Evolutionary conservation across 495 filamentous ascomycete species (phyloP).

Genomic region (Barbatosphaeria neglecta): DNA sequence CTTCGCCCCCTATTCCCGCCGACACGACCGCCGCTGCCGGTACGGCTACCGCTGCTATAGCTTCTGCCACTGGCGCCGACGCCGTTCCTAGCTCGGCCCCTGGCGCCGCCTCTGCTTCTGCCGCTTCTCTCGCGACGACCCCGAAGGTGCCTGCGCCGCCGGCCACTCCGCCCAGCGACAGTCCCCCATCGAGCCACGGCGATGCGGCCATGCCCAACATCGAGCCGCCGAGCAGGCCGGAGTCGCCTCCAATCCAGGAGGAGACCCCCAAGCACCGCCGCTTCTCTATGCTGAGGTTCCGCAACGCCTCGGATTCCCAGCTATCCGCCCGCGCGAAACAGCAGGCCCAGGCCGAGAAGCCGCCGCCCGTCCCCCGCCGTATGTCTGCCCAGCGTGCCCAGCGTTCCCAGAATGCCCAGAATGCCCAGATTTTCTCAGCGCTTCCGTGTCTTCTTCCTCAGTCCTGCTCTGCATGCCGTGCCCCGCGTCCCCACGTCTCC

Average conservation of each 20-base stretch:
- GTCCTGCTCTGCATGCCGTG: no score
- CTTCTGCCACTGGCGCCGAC: neutral
- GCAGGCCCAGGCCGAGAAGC: conserved; percentile 44
- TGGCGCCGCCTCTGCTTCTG: neutral
- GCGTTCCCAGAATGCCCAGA: no score
- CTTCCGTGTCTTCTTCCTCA: no score
- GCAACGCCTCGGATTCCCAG: conserved; percentile 90
- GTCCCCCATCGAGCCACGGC: conserved; percentile 5
- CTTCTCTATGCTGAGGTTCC: conserved; percentile 82
- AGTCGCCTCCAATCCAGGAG: conserved; percentile 29
- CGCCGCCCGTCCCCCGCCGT: conserved; percentile 66
- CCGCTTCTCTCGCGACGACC: neutral
- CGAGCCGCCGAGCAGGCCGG: conserved; percentile 19
- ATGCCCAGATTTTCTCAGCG: no score
- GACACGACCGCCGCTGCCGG: neutral
- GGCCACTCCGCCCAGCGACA: conserved; percentile 5
- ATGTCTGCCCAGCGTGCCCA: conserved; percentile 35
- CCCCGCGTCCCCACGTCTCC: no score
- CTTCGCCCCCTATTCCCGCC: neutral
- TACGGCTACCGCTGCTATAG: neutral
- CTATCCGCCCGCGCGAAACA: conserved; percentile 67
- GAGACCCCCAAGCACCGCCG: conserved; percentile 48
- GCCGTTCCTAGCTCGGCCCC: neutral
- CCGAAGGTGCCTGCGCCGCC: conserved; percentile 7
- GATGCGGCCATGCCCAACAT: conserved; percentile 14